phyloP scores from a whole-genome alignment of 192 early-diverging fungal genomes.

The Borealophlyctis nickersoniae region DNA sequence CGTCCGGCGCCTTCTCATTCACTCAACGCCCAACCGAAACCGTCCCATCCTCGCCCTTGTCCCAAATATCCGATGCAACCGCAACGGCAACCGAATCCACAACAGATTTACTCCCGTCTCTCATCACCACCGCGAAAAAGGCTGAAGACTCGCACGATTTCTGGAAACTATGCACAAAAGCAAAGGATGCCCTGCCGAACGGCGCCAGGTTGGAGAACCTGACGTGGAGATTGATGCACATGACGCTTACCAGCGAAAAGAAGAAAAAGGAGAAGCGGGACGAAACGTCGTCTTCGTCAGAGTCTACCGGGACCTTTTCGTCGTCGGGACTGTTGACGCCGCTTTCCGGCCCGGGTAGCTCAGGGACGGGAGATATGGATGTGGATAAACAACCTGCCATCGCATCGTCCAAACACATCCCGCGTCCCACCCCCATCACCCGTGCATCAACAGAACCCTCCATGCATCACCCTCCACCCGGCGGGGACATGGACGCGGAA shows the following conservation, averaged over 20 bases:
- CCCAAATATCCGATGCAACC: not conserved
- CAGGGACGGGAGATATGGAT: constrained; percentile 4
- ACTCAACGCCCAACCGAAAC: not conserved
- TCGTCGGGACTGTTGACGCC: not conserved
- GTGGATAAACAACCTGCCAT: not conserved
- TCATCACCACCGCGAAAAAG: constrained; percentile 15
- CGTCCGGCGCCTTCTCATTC: not conserved
- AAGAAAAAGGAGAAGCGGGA: constrained; percentile 7
- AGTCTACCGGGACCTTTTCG: constrained; percentile 1
- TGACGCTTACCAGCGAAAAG: constrained; percentile 46
- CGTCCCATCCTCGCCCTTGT: not conserved
- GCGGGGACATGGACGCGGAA: too few species aligned
- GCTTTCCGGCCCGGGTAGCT: not conserved
- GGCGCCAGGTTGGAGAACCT: constrained; percentile 78
- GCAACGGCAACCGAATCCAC: not conserved
- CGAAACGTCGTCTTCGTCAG: not conserved
- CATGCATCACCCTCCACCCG: too few species aligned
- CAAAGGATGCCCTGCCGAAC: constrained; percentile 72
- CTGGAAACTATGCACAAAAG: constrained; percentile 78
- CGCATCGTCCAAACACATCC: too few species aligned
- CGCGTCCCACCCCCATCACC: too few species aligned
- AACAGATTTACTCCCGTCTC: constrained; percentile 18
- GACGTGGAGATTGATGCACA: constrained; percentile 80
- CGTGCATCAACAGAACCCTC: too few species aligned
- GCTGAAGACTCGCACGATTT: constrained; percentile 48